Evolutionary conservation across 257 asterid species (phyloP), one percentile per base, ranked within the genome.

Genomic region (Linaria vulgaris): DNA sequence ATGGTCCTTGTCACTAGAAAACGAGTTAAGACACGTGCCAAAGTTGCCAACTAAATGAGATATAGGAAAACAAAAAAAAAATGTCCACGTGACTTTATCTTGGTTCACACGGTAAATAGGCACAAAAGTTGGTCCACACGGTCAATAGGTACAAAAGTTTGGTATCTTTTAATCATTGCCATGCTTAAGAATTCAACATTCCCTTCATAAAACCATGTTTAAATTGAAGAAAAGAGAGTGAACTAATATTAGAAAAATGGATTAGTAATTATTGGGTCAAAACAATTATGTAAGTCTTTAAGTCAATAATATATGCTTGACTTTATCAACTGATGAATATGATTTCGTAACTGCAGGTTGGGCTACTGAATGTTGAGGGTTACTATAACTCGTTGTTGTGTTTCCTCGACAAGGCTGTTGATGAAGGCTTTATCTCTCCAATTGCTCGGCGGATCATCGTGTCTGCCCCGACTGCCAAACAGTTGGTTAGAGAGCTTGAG

Each of bases 371-470:
- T 51, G 98, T 91, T 16, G 96, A 91, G n/a, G 98, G 96, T 11
- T 91, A 67, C 86, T 91, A 91, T 21, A 88, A 86, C 73, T 91
- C 96, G 9, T 72, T 88, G 61, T 53, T 82, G 78, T 80, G 78
- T 37, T 85, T 85, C 41, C 67, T 85, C 39, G 92, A 85, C 11
- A 80, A 82, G 82, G 98, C 96, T 71, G 95, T 91, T 52, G 98
- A 91, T 74, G 98, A 91, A 88, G 98, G 98, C 78, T 91, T 91
- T 68, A 80, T 91, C 59, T 88, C 98, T 21, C 95, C 96, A 1
- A 86, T 70, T 5, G 88, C 98, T 1, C 96, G 98, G 66, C 83
- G 89, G n/a, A 91, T 91, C 31, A 86, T 91, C 49, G 96, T 91
- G 68, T 91, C 98, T 23, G 95, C 96, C 3, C 96, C 96, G 22